phyloP scores from a whole-genome alignment of 148 eudicot genomes.

The Camellia lanceoleosa region DNA sequence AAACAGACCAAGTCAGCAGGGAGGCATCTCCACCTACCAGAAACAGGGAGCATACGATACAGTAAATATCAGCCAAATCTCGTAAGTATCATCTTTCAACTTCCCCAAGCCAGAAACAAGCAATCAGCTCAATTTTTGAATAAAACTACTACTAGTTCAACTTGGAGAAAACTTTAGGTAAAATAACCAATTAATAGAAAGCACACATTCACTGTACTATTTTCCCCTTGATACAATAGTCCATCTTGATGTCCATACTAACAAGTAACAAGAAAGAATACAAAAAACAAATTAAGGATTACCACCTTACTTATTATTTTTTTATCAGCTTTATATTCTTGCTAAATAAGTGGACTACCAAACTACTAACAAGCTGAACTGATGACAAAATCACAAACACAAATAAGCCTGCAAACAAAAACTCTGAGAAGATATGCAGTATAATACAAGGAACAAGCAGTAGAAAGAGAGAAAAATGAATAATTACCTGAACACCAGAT shows the following conservation, averaged over 20 bases:
- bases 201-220: no score
- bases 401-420: neutral
- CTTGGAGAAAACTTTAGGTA: neutral
- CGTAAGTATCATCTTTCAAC: neutral
- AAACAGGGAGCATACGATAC: neutral
- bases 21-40: neutral
- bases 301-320: neutral
- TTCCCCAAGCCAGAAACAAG: neutral
- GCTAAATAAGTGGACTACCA: neutral
- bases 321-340: neutral
- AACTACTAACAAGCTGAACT: neutral
- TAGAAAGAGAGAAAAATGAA: constrained; percentile 4
- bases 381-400: neutral
- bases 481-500: constrained; percentile 87
- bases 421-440: neutral
- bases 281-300: neutral
- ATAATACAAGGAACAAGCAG: neutral
- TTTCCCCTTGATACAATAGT: no score
- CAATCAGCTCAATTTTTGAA: neutral
- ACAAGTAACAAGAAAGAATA: neutral
- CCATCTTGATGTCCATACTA: neutral
- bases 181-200: no score
- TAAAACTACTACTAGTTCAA: neutral
- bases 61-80: neutral
- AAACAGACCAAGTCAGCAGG: neutral